phyloP scores from a whole-genome alignment of 2,329 filamentous ascomycete genomes.

The Fusarium mexicanum region DNA sequence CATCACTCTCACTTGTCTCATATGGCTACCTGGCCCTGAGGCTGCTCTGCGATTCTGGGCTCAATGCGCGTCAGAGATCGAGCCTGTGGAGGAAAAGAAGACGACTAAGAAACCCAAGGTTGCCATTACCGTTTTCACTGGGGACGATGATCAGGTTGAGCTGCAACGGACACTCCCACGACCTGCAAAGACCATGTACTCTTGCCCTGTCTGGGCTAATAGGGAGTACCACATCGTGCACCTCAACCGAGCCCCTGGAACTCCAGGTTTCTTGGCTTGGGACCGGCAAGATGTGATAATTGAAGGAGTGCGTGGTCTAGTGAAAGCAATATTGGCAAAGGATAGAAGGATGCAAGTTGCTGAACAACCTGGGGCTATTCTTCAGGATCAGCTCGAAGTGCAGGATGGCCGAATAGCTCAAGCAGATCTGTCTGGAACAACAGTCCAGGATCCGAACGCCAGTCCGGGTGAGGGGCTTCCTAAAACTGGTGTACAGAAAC shows the following conservation, averaged over 20 bases:
- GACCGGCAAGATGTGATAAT: slow-evolving; percentile 59
- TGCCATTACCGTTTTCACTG: slow-evolving; percentile 60
- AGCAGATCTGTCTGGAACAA: slow-evolving; percentile 44
- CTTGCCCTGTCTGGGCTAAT: slow-evolving; percentile 61
- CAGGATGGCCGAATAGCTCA: slow-evolving; percentile 27
- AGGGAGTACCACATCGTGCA: slow-evolving; percentile 55
- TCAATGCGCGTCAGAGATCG: slow-evolving; percentile 51
- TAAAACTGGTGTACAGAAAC: slow-evolving; percentile 19
- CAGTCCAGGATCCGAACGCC: slow-evolving; percentile 33
- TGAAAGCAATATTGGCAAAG: slow-evolving; percentile 49
- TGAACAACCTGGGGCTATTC: slow-evolving; percentile 39
- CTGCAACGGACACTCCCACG: slow-evolving; percentile 34
- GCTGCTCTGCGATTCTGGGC: slow-evolving; percentile 67
- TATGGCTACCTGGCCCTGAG: slow-evolving; percentile 75
- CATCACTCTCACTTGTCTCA: slow-evolving; percentile 68
- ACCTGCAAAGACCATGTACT: slow-evolving; percentile 47
- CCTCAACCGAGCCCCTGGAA: slow-evolving; percentile 51
- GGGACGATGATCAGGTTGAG: slow-evolving; percentile 41
- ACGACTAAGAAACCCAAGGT: slow-evolving; percentile 50
- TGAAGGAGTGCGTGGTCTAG: slow-evolving; percentile 54
- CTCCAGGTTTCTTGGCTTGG: slow-evolving; percentile 58
- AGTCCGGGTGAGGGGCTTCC: slow-evolving; percentile 1
- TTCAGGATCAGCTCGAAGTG: slow-evolving; percentile 49
- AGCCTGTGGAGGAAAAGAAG: slow-evolving; percentile 40
- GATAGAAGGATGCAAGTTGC: slow-evolving; percentile 51